phyloP scores from a whole-genome alignment of 148 eudicot species.

The Diospyros kaki region DNA sequence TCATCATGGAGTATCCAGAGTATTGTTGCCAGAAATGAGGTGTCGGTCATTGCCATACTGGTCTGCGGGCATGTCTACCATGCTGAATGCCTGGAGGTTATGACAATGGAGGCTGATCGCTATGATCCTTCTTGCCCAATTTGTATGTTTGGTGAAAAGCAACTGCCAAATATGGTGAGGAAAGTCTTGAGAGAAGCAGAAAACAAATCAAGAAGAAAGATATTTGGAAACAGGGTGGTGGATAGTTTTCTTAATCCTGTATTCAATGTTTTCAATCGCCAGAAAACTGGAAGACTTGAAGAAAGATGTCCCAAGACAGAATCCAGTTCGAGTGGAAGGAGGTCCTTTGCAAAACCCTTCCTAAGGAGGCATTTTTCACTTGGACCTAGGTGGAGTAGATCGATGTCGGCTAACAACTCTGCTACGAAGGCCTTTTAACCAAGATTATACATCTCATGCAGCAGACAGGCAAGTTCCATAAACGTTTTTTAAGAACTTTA shows the following conservation, averaged over 20 bases:
- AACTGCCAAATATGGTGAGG: conserved; percentile 46
- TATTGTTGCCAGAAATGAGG: conserved; percentile 47
- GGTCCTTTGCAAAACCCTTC: conserved; percentile 59
- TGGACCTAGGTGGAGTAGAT: conserved; percentile 52
- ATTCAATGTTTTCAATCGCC: conserved; percentile 42
- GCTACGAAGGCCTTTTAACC: conserved; percentile 46
- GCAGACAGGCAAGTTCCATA: not conserved
- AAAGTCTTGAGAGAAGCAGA: conserved; percentile 59
- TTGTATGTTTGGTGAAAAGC: conserved; percentile 77
- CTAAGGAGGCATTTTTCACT: conserved; percentile 71
- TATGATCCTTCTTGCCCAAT: conserved; percentile 85
- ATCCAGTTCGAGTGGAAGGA: conserved; percentile 64
- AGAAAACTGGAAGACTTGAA: conserved; percentile 23
- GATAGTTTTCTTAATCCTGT: conserved; percentile 31
- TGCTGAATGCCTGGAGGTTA: conserved; percentile 76
- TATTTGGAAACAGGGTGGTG: conserved; percentile 42
- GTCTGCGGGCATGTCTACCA: conserved; percentile 83
- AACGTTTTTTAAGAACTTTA: not conserved
- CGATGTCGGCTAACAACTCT: conserved; percentile 29
- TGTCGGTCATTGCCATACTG: conserved; percentile 72
- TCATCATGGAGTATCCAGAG: conserved; percentile 70
- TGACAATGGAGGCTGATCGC: conserved; percentile 64
- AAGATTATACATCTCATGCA: conserved; percentile 11
- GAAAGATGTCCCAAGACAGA: conserved; percentile 44
- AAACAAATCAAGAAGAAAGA: conserved; percentile 37